These are phyloP conservation scores for Potentilla sterilis DNA, from an alignment of 306 rosid species.

Conservation along the genomic window DNA sequence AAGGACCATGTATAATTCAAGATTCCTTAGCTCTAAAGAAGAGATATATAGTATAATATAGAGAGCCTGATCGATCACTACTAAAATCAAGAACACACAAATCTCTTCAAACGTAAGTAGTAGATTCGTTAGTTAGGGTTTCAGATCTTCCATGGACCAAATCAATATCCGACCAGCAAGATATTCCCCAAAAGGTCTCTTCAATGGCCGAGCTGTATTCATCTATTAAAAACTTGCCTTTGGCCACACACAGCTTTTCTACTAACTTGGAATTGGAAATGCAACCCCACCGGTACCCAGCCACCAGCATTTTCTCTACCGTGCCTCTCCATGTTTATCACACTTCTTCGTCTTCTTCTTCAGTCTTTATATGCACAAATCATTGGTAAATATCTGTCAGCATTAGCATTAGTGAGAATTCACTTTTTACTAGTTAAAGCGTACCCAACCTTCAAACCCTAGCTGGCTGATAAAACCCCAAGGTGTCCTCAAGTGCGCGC, in stretches of 20 bases:
- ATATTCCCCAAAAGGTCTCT: slow-evolving; percentile 23
- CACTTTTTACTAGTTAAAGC: background rate
- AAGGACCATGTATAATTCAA: slow-evolving; percentile 14
- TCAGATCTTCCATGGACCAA: slow-evolving; percentile 23
- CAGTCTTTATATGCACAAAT: no score
- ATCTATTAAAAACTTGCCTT: background rate
- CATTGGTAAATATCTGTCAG: background rate
- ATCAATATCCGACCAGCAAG: slow-evolving; percentile 6
- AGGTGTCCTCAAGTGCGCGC: background rate
- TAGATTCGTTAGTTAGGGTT: slow-evolving; percentile 14
- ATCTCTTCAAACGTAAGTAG: background rate
- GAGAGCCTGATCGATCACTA: background rate
- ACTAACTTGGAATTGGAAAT: background rate
- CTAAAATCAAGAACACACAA: background rate
- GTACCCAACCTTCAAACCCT: background rate
- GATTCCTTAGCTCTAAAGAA: slow-evolving; percentile 7
- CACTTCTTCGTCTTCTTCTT: background rate
- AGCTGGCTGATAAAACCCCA: background rate
- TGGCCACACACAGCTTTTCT: background rate
- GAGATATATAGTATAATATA: slow-evolving; percentile 4
- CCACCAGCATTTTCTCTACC: background rate
- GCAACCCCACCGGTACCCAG: background rate
- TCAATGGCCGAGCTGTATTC: background rate
- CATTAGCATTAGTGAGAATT: background rate
- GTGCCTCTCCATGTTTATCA: background rate